Evolutionary conservation across 163 green algal species (phyloP), one percentile per base, ranked within the genome.

Genomic region (Chlamydomonas reinhardtii): DNA sequence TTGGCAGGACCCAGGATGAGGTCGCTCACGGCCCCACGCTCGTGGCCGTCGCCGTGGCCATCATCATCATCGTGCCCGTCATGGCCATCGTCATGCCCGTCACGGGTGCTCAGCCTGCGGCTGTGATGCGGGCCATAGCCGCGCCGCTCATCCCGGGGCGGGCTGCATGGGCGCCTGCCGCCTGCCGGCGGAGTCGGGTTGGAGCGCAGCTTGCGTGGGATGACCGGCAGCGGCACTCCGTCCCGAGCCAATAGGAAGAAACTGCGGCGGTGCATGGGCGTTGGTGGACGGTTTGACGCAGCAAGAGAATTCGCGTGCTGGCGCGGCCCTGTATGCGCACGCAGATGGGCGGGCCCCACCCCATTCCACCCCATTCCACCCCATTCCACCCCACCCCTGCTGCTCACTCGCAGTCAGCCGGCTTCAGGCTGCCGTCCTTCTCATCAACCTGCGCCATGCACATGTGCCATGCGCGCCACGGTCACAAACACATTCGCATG

Each of bases 201-300:
- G 59, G 79, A 86, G 32, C 48, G 37, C 25, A 86, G 54, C 8
- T 6, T 11, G 24, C 79, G 79, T 1, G 79, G 79, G 11, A 79
- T 24, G 24, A 6, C 6, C 29, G 79, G 79, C 54, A 86, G 54
- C 0, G 79, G 79, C 24, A 86, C 70, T 35, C 52, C 79, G 54
- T 86, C 79, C 2, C 70, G 69, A 35, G 31, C 79, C 2, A 86
- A 34, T 0, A 86, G 79, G 54, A 35, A 61, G 6, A 76, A 71
- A 24, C 78, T 85, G 73, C 1, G 68, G 59, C 4, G 59, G 0
- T 4, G 59, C 22, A 65, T 65, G 59, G 59, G 4, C 0, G 17
- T 2, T 22, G 5, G 59, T n/a, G n/a, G n/a, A n/a, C n/a, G n/a
- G 20, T 65, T 65, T n/a, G 14, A 6, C 4, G 0, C n/a, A 56